Evolutionary conservation across 306 rosid genomes (phyloP), one percentile per base, ranked within the genome.

Genomic region (Ammopiptanthus mongolicus): DNA sequence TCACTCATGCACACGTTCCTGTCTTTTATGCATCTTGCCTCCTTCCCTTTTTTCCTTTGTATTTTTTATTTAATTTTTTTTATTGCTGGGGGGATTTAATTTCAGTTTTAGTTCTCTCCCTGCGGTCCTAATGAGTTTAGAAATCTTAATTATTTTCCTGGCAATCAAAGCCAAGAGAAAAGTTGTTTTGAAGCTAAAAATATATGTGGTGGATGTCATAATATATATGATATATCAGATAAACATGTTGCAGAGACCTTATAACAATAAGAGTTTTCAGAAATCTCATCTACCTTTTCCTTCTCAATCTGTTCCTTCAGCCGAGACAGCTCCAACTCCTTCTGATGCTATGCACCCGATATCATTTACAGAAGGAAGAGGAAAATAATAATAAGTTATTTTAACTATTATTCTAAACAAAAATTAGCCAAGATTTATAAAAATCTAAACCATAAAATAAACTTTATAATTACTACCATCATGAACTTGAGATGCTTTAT

Each of bases 301-400:
- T 78, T 95, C 86, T 87, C 90, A 63, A 92, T 85, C 73, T 88
- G 93, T 71, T 90, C 96, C 80, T 86, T 95, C 84, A 95, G 76
- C 74, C 52, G 85, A 75, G 88, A 88, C 60, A 95, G 62, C 76
- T 95, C 98, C 79, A 86, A 80, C 86, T 90, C 98, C 85, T 91
- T 91, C 87, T 83, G 96, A 80, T 87, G 86, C 98, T 95, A 72
- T 17, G 63, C 55, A 76, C 50, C 48, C 53, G 81, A 78, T 51
- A 57, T 46, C 66, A 82, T 71, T 62, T 66, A 60, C 56, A 63
- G 64, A 63, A 21, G 67, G 57, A 57, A 57, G 56, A 47, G 76
- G 25, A 77, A 69, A 23, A 6, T 14, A 68, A 61, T 56, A 70
- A 55, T 29, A 78, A 76, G 74, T 82, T 59, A 83, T 51, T 19